Evolutionary conservation across 139 green algal genomes (phyloP).

Genomic region (Volvox reticuliferus): DNA sequence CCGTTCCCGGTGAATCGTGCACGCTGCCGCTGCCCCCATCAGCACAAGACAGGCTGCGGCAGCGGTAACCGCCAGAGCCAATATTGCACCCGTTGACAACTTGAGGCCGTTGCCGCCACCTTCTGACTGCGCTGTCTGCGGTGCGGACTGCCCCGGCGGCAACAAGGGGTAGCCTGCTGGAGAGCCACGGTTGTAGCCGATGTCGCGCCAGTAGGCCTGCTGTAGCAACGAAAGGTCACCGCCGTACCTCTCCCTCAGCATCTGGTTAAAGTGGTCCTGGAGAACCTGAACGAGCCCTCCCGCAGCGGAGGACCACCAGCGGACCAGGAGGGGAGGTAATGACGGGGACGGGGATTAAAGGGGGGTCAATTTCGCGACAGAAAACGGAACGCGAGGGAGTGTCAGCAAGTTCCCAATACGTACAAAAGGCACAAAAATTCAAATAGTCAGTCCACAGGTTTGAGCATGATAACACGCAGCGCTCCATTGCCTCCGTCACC

Average conservation of each 20-base stretch:
- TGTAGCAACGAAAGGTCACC: background rate
- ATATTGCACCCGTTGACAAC: background rate
- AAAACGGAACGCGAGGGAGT: too few relatives aligned
- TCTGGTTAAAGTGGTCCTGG: background rate
- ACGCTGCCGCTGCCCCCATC: background rate
- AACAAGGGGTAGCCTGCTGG: background rate
- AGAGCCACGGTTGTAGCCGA: background rate
- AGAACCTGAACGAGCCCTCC: background rate
- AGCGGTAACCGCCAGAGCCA: background rate
- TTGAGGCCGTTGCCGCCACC: background rate
- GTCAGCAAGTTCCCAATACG: too few relatives aligned
- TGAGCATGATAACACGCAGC: too few relatives aligned
- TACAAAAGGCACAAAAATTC: too few relatives aligned
- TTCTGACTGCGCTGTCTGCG: too few relatives aligned
- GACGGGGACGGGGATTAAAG: too few relatives aligned
- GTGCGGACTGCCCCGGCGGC: too few relatives aligned
- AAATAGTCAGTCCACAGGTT: too few relatives aligned
- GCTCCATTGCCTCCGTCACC: too few relatives aligned
- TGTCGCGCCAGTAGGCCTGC: conserved; percentile 17
- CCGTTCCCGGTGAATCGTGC: background rate
- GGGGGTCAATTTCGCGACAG: too few relatives aligned
- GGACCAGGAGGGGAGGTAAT: too few relatives aligned
- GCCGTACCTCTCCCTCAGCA: background rate
- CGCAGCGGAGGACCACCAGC: too few relatives aligned
- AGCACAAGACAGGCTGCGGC: background rate